Base-by-base conservation (phyloP, 176 grass and related monocot genomes). In the Stipa capillata region DNA sequence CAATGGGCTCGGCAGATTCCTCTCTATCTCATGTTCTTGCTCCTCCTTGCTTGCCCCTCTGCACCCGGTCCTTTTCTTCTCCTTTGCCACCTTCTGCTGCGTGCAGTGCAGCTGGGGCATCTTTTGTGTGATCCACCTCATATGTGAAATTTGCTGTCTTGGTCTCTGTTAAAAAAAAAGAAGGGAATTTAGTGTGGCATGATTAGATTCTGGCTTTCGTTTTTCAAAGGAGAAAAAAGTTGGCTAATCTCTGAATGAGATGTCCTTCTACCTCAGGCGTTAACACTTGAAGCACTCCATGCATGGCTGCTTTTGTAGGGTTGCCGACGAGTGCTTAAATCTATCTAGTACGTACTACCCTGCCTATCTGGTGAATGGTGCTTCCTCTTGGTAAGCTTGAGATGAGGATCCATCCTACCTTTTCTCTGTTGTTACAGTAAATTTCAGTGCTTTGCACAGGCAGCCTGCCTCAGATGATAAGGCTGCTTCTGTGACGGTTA, bases 1-100 rank as follows among this genome's bases (percentile, higher is more conserved):
- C 88, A 94, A 88, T 91, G 86, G 81, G 40, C 42, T 61, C 50
- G 29, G 36, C 17, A 86, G 85, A 91, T 94, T 94, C 91, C 75
- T 89, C 86, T 77, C 84, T 92, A 89, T 89, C 83, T 18, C 44
- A 14, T 37, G 8, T 24, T 41, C 36, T 36, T 41, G 8, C 35
- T 59, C 28, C 52, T 55, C 24, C 5, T 20, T 41, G 68, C 58
- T 3, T n/a, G 36, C 6, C 33, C n/a, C n/a, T 9, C 40, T 31
- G 5, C 25, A 5, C 27, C 42, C 8, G 5, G 18, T 57, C 60
- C 29, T 76, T 57, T 83, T 62, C 79, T 53, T n/a, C 10, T 44
- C 17, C 64, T 82, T 5, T 39, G 43, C 23, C 5, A 7, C n/a
- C 35, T 20, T 39, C 61, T 21, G 25, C 56, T 14, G 3, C 31